These are phyloP conservation scores for Tylopilus intermedius DNA, from an alignment of 768 basidiomycete genomes.

Conservation along the genomic window DNA sequence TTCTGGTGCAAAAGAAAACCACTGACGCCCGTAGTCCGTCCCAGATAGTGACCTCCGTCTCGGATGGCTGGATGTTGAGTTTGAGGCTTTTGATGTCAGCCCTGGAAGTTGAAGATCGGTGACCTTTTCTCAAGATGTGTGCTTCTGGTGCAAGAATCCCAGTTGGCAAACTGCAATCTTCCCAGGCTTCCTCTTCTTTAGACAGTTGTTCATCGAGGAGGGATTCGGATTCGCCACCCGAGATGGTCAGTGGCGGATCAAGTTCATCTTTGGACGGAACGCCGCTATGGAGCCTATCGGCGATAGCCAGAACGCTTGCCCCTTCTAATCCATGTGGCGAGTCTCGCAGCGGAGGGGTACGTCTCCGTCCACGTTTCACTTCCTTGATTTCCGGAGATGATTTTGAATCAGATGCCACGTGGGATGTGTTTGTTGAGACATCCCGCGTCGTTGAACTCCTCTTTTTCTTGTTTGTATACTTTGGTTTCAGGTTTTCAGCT, in stretches of 20 bases:
- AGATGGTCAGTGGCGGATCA: neutral
- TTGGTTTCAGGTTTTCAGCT: slow-evolving; percentile 3
- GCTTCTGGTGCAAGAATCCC: neutral
- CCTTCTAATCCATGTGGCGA: neutral
- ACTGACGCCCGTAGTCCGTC: slow-evolving; percentile 22
- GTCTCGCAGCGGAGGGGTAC: neutral
- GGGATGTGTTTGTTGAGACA: neutral
- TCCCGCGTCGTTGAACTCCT: neutral
- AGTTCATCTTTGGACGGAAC: neutral
- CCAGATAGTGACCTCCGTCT: slow-evolving; percentile 24
- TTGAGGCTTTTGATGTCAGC: slow-evolving; percentile 9
- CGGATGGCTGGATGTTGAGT: slow-evolving; percentile 10
- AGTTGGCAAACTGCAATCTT: neutral
- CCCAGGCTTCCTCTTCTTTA: neutral
- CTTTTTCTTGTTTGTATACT: slow-evolving; percentile 4
- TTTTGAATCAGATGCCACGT: neutral
- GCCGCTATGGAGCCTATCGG: slow-evolving; percentile 4
- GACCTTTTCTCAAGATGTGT: neutral
- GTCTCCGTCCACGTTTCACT: slow-evolving; percentile 1
- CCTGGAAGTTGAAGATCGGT: neutral
- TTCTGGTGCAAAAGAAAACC: neutral
- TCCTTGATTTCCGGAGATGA: neutral
- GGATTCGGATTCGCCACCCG: too few species aligned
- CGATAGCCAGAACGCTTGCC: neutral
- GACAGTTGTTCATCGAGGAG: neutral